A percentile compares a stretch with the other conserved stretches of the same genome.
phyloP scores from a whole-genome alignment of 2,329 filamentous ascomycete species.

The Claviceps citrina region DNA sequence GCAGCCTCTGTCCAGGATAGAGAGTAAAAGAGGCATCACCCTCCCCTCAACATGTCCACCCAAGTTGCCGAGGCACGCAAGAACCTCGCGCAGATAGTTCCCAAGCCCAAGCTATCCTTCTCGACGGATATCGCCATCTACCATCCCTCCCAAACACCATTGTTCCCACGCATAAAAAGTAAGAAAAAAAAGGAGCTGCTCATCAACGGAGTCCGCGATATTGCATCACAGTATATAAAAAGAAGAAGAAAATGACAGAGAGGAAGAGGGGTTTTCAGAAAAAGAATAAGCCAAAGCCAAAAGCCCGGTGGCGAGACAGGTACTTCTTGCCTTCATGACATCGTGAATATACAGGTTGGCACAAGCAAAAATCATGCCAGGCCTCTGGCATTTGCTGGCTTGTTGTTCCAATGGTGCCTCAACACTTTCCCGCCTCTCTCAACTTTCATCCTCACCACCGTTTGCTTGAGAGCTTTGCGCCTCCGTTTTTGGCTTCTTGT shows the following conservation, averaged over 20 bases:
- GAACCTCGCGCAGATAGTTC: neutral
- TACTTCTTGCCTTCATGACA: slow-evolving; percentile 19
- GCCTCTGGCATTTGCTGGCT: neutral
- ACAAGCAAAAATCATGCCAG: slow-evolving; percentile 2
- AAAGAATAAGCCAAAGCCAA: slow-evolving; percentile 3
- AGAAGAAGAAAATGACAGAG: slow-evolving; percentile 1
- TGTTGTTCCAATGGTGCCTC: neutral
- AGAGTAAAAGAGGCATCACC: no score
- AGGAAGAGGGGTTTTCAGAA: no score
- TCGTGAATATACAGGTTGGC: slow-evolving; percentile 18
- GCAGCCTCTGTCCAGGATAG: slow-evolving; percentile 2
- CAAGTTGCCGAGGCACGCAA: neutral
- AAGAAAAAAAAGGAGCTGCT: slow-evolving; percentile 9
- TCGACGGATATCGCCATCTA: neutral
- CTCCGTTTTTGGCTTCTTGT: slow-evolving; percentile 44
- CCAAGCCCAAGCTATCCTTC: neutral
- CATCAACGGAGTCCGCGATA: slow-evolving; percentile 5
- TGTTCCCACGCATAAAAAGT: slow-evolving; percentile 3
- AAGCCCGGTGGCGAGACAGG: slow-evolving; percentile 2
- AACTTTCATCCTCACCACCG: slow-evolving; percentile 22
- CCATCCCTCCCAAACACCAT: slow-evolving; percentile 3
- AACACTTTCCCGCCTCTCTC: no score
- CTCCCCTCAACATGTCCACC: neutral
- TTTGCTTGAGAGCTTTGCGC: slow-evolving; percentile 21
- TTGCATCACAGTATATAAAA: slow-evolving; percentile 1